These are phyloP conservation scores for Coniosporium apollinis DNA, from an alignment of 495 filamentous ascomycete species.

Conservation along the genomic window DNA sequence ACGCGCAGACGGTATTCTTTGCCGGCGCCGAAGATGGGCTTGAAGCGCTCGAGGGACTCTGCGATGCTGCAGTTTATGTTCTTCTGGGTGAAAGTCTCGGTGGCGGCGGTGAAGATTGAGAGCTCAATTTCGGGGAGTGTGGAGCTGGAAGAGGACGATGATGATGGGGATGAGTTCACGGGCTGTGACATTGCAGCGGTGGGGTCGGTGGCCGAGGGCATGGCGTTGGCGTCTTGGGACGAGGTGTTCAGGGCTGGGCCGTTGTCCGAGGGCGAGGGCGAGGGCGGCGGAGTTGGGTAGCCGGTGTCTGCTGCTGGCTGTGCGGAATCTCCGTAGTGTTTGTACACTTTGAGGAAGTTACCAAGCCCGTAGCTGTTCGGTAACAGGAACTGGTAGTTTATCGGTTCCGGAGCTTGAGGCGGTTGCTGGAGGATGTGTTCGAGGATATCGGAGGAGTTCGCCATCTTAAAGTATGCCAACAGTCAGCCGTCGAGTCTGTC, in stretches of 20 bases:
- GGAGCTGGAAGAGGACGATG: constrained; percentile 11
- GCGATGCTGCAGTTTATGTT: constrained; percentile 86
- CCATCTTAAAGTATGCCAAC: constrained; percentile 47
- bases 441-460: constrained; percentile 70
- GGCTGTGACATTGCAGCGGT: constrained; percentile 9
- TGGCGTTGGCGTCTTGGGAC: constrained; percentile 24
- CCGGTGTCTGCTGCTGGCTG: constrained; percentile 10
- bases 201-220: constrained; percentile 18
- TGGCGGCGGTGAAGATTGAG: constrained; percentile 83
- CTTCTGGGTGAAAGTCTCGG: constrained; percentile 74
- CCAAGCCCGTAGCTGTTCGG: constrained; percentile 76
- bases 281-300: constrained; percentile 21
- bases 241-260: constrained; percentile 30
- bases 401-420: constrained; percentile 40
- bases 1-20: constrained; percentile 57
- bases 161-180: constrained; percentile 1
- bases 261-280: constrained; percentile 10
- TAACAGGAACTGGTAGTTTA: constrained; percentile 85
- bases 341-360: constrained; percentile 28
- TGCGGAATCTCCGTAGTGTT: constrained; percentile 22
- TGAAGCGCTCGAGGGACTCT: constrained; percentile 61
- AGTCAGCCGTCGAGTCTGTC: too few species aligned
- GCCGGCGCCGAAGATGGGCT: constrained; percentile 55
- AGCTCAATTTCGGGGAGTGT: constrained; percentile 40
- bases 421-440: constrained; percentile 46